Evolutionary conservation across 495 filamentous ascomycete genomes (phyloP), one percentile per base, ranked within the genome.

Genomic region (Penicillium antarcticum): DNA sequence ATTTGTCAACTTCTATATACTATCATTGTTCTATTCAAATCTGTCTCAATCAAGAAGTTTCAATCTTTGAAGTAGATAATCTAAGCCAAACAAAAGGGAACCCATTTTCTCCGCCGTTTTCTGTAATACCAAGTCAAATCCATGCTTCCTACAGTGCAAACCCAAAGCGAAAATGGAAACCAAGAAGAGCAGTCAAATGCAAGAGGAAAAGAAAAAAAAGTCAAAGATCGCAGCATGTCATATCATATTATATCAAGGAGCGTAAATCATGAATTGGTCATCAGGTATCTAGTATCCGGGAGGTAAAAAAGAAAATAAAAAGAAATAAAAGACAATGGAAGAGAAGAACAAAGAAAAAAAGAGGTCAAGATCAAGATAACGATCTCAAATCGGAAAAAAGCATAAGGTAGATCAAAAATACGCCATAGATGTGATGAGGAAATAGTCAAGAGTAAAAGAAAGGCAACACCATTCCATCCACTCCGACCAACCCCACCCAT

Each of bases 201-300:
- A 1, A 21, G 10, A 17, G 31, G 5, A 7, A 26, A 14, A 39
- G 21, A 6, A 42, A 39, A 13, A 52, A 24, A 33, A 17, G 17
- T n/a, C 6, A 24, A 39, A 17, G 10, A 41, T 33, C 16, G 37
- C 49, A 14, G 43, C 18, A 39, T 24, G 43, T 52, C 49, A 35
- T 45, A 31, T 26, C 33, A 32, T 19, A 42, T 48, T 42, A 52
- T 52, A 46, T 40, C 42, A 42, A 52, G 41, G 33, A 41, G 40
- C 56, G 37, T 57, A 49, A 53, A 32, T 56, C 51, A 40, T 52
- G 16, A 56, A 18, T 21, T 39, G 54, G 16, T 29, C 48, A 45
- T 37, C 24, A 26, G 54, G 55, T 48, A 50, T 60, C 48, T 60
- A 60, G 45, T 21, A 38, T 19, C 44, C 45, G 24, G 44, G 34